Percentiles rank a stretch among this genome's conserved stretches.
phyloP scores from a whole-genome alignment of 2,329 filamentous ascomycete species.

The Epichloe hybrida region DNA sequence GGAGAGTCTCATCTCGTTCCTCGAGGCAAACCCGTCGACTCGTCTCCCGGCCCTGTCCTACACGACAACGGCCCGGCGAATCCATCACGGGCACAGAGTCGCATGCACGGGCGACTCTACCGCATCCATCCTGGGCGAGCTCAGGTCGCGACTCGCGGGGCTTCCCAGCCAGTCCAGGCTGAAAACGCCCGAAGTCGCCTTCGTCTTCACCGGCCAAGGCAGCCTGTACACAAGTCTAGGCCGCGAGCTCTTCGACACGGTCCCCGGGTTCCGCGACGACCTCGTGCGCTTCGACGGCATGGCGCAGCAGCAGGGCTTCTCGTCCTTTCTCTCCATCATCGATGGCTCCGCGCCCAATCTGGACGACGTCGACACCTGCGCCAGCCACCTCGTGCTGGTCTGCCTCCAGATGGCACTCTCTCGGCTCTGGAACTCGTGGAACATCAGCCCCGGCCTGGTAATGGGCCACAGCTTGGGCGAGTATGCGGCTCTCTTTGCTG shows the following conservation, averaged over 20 bases:
- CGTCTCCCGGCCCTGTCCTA: constrained; percentile 48
- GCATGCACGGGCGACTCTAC: constrained; percentile 23
- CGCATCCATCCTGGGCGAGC: background rate
- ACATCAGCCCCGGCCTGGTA: constrained; percentile 39
- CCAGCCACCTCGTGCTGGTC: constrained; percentile 25
- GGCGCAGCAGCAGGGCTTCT: constrained; percentile 20
- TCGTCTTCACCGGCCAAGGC: constrained; percentile 35
- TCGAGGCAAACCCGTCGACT: constrained; percentile 35
- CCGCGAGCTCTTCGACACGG: constrained; percentile 19
- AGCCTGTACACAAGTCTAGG: constrained; percentile 18
- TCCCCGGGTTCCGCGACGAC: constrained; percentile 19
- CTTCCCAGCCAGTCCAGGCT: background rate
- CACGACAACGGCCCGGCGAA: constrained; percentile 51
- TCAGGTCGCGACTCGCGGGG: background rate
- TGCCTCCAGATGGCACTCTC: constrained; percentile 28
- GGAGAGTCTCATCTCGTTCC: constrained; percentile 38
- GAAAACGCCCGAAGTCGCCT: constrained; percentile 16
- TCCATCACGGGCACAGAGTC: constrained; percentile 46
- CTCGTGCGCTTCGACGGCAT: constrained; percentile 20
- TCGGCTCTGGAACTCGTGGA: constrained; percentile 28
- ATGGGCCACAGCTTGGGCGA: constrained; percentile 56
- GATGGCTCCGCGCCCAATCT: constrained; percentile 22
- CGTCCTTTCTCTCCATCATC: constrained; percentile 27
- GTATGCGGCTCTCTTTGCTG: constrained; percentile 58
- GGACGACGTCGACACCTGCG: constrained; percentile 5